Evolutionary conservation across 2,329 filamentous ascomycete genomes (phyloP).

Genomic region (Alternaria novae-zelandiae): DNA sequence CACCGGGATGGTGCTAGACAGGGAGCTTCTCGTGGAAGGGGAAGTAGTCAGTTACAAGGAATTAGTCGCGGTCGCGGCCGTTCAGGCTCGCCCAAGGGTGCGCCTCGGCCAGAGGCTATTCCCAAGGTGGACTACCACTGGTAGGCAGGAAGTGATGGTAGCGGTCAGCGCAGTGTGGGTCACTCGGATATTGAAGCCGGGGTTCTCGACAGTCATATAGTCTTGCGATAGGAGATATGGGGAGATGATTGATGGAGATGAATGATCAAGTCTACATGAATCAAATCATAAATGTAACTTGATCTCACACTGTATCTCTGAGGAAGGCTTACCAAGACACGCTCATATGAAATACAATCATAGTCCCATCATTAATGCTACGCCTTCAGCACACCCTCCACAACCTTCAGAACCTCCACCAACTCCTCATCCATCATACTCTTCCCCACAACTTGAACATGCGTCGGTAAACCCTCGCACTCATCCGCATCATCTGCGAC

Average conservation of each 20-base stretch:
- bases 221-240: background rate
- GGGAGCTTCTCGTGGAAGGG: too few relatives aligned
- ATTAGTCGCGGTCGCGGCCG: slow-evolving; percentile 8
- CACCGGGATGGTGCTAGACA: too few relatives aligned
- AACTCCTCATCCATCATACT: slow-evolving; percentile 58
- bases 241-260: background rate
- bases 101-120: background rate
- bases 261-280: background rate
- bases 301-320: too few relatives aligned
- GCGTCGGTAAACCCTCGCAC: slow-evolving; percentile 54
- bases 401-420: slow-evolving; percentile 43
- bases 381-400: slow-evolving; percentile 28
- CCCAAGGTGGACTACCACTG: slow-evolving; percentile 4
- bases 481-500: slow-evolving; percentile 47
- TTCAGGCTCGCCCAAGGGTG: background rate
- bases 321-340: too few relatives aligned
- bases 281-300: too few relatives aligned
- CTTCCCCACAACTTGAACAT: slow-evolving; percentile 56
- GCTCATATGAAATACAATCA: too few relatives aligned
- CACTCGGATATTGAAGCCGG: background rate
- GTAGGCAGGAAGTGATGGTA: background rate
- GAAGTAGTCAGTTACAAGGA: background rate
- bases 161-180: background rate
- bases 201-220: background rate
- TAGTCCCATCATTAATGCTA: background rate